Evolutionary conservation across 1,139 yeast species (phyloP), one percentile per base, ranked within the genome.

Genomic region (Geotrichum restrictum): DNA sequence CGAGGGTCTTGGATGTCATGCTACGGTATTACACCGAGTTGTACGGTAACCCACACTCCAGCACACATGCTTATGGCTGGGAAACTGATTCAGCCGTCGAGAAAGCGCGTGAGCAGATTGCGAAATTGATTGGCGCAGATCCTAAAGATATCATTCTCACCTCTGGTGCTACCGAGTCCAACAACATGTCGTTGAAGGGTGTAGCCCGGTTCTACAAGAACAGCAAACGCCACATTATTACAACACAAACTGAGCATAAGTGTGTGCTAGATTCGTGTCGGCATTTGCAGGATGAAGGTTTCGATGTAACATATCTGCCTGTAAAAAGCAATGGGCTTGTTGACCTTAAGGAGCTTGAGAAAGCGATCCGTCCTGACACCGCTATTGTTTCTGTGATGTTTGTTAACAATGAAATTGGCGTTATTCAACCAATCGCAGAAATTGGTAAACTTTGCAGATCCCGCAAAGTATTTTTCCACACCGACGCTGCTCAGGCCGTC

Each of bases 51-150:
- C 29, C 29, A 8, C 99, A 93, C 70, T 88, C 97, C 3, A 83
- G 95, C 52, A 94, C 98, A 10, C 98, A 93, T 67, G 81, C 96
- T 13, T 93, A 93, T 68, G 99, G 99, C 34, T 93, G 99, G 99
- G 99, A 93, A 72, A 87, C 98, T 4, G 97, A 91, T 56, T 80
- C 80, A 62, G 96, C 85, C 56, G 95, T 94, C 32, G 98, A 93
- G 66, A 74, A 74, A 53, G 96, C 98, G 2, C 81, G 99, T 64
- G 77, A 74, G 51, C 78, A 89, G 62, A 77, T 93, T 53, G 98
- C 98, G 2, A 75, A 76, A 37, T 79, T 93, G 50, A 88, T 94
- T 61, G 81, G 82, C 38, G 98, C 98, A 22, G 97, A 93, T 67
- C 89, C 98, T 47, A 93, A 91, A 73, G 98, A 94, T 73, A 93